Conservation (phyloP, 2,329 filamentous ascomycete genomes). For the Neospermospora avenae region DNA sequence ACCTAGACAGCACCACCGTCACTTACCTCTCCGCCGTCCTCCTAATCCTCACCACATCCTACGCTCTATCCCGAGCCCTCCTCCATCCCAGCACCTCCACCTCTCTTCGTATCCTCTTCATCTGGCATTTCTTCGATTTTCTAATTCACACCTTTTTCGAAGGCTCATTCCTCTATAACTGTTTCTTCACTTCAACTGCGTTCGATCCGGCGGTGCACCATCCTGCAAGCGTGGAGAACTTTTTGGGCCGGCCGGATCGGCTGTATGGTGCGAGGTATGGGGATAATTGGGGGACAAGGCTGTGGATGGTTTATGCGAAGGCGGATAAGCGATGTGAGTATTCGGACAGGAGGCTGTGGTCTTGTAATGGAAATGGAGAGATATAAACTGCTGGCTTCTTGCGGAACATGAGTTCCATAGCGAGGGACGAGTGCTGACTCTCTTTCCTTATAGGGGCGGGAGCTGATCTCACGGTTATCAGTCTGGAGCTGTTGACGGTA, state of each 20-base stretch:
- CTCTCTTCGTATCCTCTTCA: slow-evolving; percentile 67
- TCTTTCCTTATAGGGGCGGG: slow-evolving; percentile 42
- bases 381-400: no score
- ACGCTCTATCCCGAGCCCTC: slow-evolving; percentile 45
- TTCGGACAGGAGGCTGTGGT: no score
- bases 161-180: slow-evolving; percentile 88
- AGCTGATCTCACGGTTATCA: slow-evolving; percentile 59
- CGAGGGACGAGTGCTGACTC: no score
- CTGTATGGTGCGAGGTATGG: slow-evolving; percentile 55
- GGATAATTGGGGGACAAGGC: slow-evolving; percentile 50
- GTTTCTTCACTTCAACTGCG: slow-evolving; percentile 69
- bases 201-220: slow-evolving; percentile 38
- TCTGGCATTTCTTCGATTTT: slow-evolving; percentile 93
- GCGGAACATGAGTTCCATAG: no score
- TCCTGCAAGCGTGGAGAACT: slow-evolving; percentile 40
- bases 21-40: slow-evolving; percentile 55
- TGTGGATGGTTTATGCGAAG: slow-evolving; percentile 68
- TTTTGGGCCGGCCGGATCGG: slow-evolving; percentile 45
- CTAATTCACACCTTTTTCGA: slow-evolving; percentile 90
- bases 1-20: slow-evolving; percentile 59
- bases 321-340: slow-evolving; percentile 54
- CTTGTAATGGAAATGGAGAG: no score
- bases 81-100: slow-evolving; percentile 36
- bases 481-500: slow-evolving; percentile 64
- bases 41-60: slow-evolving; percentile 49